phyloP scores from a whole-genome alignment of 768 basidiomycete species.

The Candolleomyces aberdarensis region DNA sequence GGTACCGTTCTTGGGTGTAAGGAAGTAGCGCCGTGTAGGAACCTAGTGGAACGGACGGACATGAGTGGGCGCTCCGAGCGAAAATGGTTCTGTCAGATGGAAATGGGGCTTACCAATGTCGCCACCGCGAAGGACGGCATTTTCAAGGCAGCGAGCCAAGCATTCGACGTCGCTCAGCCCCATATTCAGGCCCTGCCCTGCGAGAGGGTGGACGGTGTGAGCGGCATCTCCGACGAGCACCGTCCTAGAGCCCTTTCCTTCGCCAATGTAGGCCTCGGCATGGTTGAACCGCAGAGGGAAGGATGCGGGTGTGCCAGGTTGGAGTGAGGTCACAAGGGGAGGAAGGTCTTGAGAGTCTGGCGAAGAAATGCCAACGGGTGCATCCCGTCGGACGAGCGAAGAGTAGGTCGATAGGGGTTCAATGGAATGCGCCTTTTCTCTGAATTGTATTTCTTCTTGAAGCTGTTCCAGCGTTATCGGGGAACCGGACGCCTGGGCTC shows the following conservation, averaged over 20 bases:
- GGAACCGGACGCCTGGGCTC: constrained; percentile 42
- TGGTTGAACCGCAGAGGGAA: constrained; percentile 90
- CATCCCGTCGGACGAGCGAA: constrained; percentile 30
- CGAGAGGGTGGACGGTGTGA: constrained; percentile 91
- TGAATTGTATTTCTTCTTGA: constrained; percentile 62
- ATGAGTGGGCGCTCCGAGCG: neutral
- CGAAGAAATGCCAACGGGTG: constrained; percentile 53
- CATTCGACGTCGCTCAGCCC: constrained; percentile 85
- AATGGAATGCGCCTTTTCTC: constrained; percentile 70
- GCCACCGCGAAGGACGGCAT: constrained; percentile 57
- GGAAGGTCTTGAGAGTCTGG: constrained; percentile 63
- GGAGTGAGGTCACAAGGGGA: constrained; percentile 69
- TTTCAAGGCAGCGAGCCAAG: constrained; percentile 62
- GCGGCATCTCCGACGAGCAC: constrained; percentile 95
- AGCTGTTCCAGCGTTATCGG: constrained; percentile 50
- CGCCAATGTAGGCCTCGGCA: constrained; percentile 82
- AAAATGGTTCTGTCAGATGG: neutral
- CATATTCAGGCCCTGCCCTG: constrained; percentile 93
- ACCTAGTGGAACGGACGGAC: constrained; percentile 37
- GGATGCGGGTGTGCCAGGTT: constrained; percentile 72
- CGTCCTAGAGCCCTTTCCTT: constrained; percentile 61
- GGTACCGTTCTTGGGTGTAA: constrained; percentile 80
- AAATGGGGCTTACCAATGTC: constrained; percentile 67
- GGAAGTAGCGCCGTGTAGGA: constrained; percentile 70
- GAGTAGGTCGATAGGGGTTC: constrained; percentile 62